Percentiles rank a stretch among this genome's conserved stretches.
phyloP scores from a whole-genome alignment of 208 protist species.

The Naegleria fowleri region DNA sequence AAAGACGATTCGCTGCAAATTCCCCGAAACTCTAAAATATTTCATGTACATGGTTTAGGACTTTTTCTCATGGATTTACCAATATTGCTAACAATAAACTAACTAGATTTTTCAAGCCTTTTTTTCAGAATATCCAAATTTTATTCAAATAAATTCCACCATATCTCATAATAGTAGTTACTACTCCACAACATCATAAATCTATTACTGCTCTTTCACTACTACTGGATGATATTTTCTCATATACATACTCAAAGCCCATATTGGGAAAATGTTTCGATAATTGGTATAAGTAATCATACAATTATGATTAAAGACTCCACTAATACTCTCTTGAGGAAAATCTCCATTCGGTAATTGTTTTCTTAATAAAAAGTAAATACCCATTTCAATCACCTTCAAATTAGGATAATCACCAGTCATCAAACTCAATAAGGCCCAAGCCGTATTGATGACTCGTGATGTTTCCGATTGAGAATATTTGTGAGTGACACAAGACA shows the following conservation, averaged over 20 bases:
- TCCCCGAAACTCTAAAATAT: no score
- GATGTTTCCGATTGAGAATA: slow-evolving; percentile 44
- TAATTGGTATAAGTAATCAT: slow-evolving; percentile 93
- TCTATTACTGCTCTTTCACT: no score
- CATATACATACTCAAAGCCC: slow-evolving; percentile 72
- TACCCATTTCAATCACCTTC: slow-evolving; percentile 64
- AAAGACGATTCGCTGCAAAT: no score
- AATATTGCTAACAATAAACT: no score
- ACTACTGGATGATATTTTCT: background rate
- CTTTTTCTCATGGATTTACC: no score
- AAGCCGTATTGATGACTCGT: slow-evolving; percentile 91
- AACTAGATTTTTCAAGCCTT: no score
- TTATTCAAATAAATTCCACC: no score
- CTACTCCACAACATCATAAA: no score
- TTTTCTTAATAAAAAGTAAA: slow-evolving; percentile 68
- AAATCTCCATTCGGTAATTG: slow-evolving; percentile 76
- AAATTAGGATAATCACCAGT: slow-evolving; percentile 55
- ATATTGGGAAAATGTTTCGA: slow-evolving; percentile 91
- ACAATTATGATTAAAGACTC: slow-evolving; percentile 96
- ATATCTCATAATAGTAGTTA: no score
- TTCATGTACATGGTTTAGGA: no score
- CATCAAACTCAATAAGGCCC: slow-evolving; percentile 89
- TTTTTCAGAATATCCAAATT: no score
- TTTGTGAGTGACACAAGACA: slow-evolving; percentile 54
- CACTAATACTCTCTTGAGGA: slow-evolving; percentile 83